These are phyloP conservation scores for Fusarium sp. DNA, from an alignment of 2,329 filamentous ascomycete species.

Conservation along the genomic window DNA sequence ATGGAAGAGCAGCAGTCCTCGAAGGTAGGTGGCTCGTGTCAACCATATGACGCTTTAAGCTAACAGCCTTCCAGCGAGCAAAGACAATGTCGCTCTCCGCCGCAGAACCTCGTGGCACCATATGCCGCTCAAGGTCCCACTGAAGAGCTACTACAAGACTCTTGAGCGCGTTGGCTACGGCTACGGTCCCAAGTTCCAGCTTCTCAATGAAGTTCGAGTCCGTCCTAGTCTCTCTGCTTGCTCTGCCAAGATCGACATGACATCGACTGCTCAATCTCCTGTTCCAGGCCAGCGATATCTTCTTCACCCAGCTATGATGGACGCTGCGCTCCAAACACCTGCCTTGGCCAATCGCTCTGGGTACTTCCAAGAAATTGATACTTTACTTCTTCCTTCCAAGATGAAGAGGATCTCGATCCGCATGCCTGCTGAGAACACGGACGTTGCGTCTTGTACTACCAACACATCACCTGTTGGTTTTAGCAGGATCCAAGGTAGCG, in stretches of 20 bases:
- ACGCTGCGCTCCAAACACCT: slow-evolving; percentile 39
- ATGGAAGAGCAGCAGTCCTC: slow-evolving; percentile 29
- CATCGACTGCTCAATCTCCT: slow-evolving; percentile 23
- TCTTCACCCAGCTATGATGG: slow-evolving; percentile 40
- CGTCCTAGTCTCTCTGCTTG: slow-evolving; percentile 35
- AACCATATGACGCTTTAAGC: not conserved
- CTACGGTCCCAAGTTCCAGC: slow-evolving; percentile 40
- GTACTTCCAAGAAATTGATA: slow-evolving; percentile 39
- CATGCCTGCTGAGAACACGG: slow-evolving; percentile 34
- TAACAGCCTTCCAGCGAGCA: slow-evolving; percentile 1
- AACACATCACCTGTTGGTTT: slow-evolving; percentile 37
- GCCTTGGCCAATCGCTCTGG: slow-evolving; percentile 38
- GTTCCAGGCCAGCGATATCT: slow-evolving; percentile 38
- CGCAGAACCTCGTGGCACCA: slow-evolving; percentile 37
- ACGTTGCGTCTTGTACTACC: slow-evolving; percentile 28
- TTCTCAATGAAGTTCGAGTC: slow-evolving; percentile 37
- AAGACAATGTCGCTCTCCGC: not conserved
- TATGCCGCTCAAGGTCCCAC: slow-evolving; percentile 35
- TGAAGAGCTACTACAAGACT: slow-evolving; percentile 41
- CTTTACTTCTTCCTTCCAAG: slow-evolving; percentile 29
- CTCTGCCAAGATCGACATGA: slow-evolving; percentile 38
- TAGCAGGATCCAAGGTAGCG: slow-evolving; percentile 30
- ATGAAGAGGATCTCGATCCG: slow-evolving; percentile 41
- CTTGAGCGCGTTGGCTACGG: slow-evolving; percentile 39
- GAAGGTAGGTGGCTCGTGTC: slow-evolving; percentile 13